Evolutionary conservation across 331 rosid genomes (phyloP), one percentile per base, ranked within the genome.

Genomic region (Quercus lobata): DNA sequence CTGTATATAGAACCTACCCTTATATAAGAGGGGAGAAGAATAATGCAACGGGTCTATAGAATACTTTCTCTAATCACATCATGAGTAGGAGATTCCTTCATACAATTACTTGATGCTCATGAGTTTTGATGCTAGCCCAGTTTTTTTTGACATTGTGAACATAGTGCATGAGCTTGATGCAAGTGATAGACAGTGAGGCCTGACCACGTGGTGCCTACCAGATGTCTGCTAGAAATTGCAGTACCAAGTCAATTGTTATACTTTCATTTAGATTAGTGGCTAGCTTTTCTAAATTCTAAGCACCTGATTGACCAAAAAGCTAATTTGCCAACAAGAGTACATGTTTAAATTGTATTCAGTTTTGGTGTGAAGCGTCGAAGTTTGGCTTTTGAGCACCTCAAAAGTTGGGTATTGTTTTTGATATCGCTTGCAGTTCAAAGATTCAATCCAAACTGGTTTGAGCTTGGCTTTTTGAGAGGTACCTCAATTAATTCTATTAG

Each of bases 41-140:
- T 49, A 14, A 49, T 49, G 5, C 54, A 49, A 10, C 17, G 17
- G 54, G 54, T 14, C 15, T 49, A 49, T 14, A 49, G 16, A 46
- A 46, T 11, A 12, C 14, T 12, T 46, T 46, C 54, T 46, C 54
- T 10, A 46, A 12, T 46, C 17, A 46, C 54, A 46, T 3, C 54
- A 49, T 60, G 32, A 60, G 5, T 60, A 7, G 66, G 66, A 60
- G 76, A 78, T 70, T 78, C 63, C n/a, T 11, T 29, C 24, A 15
- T 34, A n/a, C 35, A 63, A 17, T 69, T 79, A 61, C 77, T 70
- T 70, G 80, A 75, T 75, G 49, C 78, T 24, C 66, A 35, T 53
- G 75, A 54, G 61, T 58, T 74, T 60, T 57, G 21, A 53, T 74
- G 46, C 61, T 57, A 69, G 24, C 71, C 74, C 6, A 22, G 62